Percentiles rank a stretch among this genome's conserved stretches.
Evolutionary conservation across 1,284 basidiomycete genomes (phyloP).

Genomic region (Volvariella volvacea): DNA sequence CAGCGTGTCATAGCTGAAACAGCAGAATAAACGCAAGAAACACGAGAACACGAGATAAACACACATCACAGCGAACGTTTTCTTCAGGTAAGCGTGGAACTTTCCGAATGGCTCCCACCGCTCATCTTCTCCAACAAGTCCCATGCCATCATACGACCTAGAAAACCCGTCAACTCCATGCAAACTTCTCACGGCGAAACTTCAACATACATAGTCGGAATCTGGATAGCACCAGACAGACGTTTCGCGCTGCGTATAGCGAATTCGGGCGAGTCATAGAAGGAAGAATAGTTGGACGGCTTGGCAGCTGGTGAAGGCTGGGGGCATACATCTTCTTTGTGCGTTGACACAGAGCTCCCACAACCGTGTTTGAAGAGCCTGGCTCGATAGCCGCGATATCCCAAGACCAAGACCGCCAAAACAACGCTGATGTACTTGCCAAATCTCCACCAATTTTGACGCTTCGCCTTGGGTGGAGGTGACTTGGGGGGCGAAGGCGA

Average conservation of each 20-base stretch:
- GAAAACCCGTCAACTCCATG: not conserved
- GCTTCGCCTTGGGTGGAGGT: no score
- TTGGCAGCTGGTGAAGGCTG: constrained; percentile 13
- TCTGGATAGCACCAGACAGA: constrained; percentile 17
- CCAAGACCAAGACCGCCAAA: no score
- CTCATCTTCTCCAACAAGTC: constrained; percentile 38
- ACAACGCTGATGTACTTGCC: no score
- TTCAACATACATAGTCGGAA: constrained; percentile 17
- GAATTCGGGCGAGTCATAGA: constrained; percentile 14
- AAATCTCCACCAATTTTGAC: no score
- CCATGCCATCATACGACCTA: constrained; percentile 38
- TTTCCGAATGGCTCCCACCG: constrained; percentile 45
- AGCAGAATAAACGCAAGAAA: constrained; percentile 21
- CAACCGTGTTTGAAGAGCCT: no score
- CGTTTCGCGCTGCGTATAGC: constrained; percentile 12
- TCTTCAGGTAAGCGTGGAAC: constrained; percentile 41
- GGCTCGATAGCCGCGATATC: no score
- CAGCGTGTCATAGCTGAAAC: constrained; percentile 43
- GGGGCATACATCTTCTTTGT: constrained; percentile 6
- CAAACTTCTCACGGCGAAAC: no score
- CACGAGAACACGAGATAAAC: constrained; percentile 13
- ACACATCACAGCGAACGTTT: constrained; percentile 42
- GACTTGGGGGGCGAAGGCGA: no score
- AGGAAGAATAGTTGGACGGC: constrained; percentile 14
- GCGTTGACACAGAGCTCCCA: no score